These are phyloP conservation scores for Cryptosporidium ubiquitum DNA, from an alignment of 169 alveolate species.

Conservation along the genomic window DNA sequence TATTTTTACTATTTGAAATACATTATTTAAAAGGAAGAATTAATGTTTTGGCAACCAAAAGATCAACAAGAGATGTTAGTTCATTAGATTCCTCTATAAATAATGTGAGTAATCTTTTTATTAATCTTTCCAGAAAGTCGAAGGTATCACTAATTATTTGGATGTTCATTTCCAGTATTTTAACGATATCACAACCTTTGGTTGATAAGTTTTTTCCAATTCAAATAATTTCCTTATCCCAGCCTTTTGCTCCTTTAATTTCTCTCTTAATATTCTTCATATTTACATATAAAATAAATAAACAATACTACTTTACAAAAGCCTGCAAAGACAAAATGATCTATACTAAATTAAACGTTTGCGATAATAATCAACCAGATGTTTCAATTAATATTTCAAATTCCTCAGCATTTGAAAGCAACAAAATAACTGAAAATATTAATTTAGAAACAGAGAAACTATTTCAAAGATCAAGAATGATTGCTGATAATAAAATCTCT, in stretches of 20 bases:
- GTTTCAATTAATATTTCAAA: neutral
- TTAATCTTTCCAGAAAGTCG: neutral
- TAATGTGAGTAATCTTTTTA: neutral
- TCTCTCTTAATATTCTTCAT: slow-evolving; percentile 16
- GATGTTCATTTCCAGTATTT: slow-evolving; percentile 63
- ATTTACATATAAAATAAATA: neutral
- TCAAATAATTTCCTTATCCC: slow-evolving; percentile 23
- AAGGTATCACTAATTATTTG: slow-evolving; percentile 16
- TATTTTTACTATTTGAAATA: slow-evolving; percentile 18
- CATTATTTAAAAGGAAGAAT: slow-evolving; percentile 30
- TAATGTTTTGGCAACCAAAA: neutral
- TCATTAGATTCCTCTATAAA: neutral
- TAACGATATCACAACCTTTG: slow-evolving; percentile 38
- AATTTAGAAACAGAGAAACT: slow-evolving; percentile 23
- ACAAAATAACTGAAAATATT: neutral
- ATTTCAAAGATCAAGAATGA: slow-evolving; percentile 2
- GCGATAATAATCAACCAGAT: neutral
- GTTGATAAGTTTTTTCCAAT: slow-evolving; percentile 14
- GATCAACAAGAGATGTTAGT: neutral
- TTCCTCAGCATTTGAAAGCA: neutral
- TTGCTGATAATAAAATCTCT: slow-evolving; percentile 20
- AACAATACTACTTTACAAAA: neutral
- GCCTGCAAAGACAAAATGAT: neutral
- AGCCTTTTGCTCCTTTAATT: slow-evolving; percentile 28
- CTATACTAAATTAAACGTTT: neutral